A percentile compares a stretch with the other conserved stretches of the same genome.
Evolutionary conservation across 148 eudicot species (phyloP).

Genomic region (Rhododendron kiyosumense): DNA sequence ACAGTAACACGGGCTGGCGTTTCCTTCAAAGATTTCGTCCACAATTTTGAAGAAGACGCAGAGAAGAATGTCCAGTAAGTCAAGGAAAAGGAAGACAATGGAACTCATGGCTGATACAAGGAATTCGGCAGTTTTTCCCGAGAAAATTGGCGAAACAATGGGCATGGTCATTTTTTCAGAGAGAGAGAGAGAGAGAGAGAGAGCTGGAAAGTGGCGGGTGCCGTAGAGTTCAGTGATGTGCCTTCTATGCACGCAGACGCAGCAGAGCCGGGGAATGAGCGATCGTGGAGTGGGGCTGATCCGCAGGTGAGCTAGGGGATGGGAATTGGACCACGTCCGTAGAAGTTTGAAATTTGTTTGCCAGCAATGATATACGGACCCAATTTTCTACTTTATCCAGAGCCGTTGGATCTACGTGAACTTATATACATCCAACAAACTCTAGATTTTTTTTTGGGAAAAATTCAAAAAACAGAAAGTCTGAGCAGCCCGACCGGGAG

Average conservation of each 20-base stretch:
- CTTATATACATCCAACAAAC: too few species aligned
- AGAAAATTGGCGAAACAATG: background rate
- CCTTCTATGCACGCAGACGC: background rate
- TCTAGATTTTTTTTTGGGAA: too few species aligned
- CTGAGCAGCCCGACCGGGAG: too few species aligned
- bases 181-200: background rate
- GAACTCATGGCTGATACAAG: slow-evolving; percentile 10
- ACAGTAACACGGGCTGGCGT: slow-evolving; percentile 45
- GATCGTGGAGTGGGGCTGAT: background rate
- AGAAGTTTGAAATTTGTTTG: too few species aligned
- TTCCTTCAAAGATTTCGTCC: slow-evolving; percentile 51
- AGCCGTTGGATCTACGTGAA: too few species aligned
- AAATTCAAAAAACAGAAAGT: too few species aligned
- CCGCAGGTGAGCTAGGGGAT: background rate
- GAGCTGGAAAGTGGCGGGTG: background rate
- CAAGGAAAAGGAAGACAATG: slow-evolving; percentile 43
- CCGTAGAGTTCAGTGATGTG: background rate
- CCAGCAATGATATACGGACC: too few species aligned
- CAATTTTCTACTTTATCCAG: too few species aligned
- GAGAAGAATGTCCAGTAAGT: slow-evolving; percentile 46
- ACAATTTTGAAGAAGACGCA: slow-evolving; percentile 42
- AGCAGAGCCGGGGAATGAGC: background rate
- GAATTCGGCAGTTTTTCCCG: slow-evolving; percentile 13
- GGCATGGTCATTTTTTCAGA: background rate
- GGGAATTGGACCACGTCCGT: too few species aligned